Evolutionary conservation across 495 filamentous ascomycete species (phyloP).

Genomic region (Parathielavia appendiculata): DNA sequence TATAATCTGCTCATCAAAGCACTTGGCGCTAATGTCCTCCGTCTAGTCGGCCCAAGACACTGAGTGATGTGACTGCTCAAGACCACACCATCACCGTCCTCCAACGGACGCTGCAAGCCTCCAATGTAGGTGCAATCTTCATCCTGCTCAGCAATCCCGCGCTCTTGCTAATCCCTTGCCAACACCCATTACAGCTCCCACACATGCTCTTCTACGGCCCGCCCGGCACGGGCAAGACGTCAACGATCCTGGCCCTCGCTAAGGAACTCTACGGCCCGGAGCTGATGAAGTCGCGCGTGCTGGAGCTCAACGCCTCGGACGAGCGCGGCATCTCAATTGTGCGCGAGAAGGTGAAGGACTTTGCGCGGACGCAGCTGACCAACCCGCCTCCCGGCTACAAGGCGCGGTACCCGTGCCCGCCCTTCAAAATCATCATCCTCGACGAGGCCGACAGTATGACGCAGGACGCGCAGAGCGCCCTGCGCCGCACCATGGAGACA

Average conservation of each 20-base stretch:
- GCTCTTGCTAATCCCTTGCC: slow-evolving; percentile 1
- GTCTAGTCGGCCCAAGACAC: slow-evolving; percentile 78
- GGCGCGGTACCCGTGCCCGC: slow-evolving; percentile 82
- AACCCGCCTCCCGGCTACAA: slow-evolving; percentile 66
- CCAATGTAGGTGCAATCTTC: slow-evolving; percentile 58
- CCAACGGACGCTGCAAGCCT: slow-evolving; percentile 85
- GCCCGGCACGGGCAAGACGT: slow-evolving; percentile 97
- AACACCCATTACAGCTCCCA: slow-evolving; percentile 58
- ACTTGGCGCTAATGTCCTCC: slow-evolving; percentile 20
- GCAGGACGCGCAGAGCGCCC: slow-evolving; percentile 90
- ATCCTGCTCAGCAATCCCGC: not conserved
- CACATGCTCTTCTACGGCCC: slow-evolving; percentile 99
- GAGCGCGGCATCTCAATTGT: slow-evolving; percentile 97
- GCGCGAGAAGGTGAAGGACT: slow-evolving; percentile 97
- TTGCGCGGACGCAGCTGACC: slow-evolving; percentile 88
- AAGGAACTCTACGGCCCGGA: slow-evolving; percentile 97
- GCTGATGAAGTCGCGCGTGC: slow-evolving; percentile 85
- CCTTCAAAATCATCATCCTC: slow-evolving; percentile 97
- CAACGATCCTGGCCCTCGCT: slow-evolving; percentile 88
- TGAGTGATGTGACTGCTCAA: slow-evolving; percentile 94
- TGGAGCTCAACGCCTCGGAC: slow-evolving; percentile 98
- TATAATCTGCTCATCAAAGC: not conserved
- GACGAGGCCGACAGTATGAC: slow-evolving; percentile 99
- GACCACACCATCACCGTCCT: slow-evolving; percentile 94
- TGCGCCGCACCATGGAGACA: slow-evolving; percentile 94